Evolutionary conservation across 2,329 filamentous ascomycete genomes (phyloP), one percentile per base, ranked within the genome.

Genomic region (Fusarium sp.): DNA sequence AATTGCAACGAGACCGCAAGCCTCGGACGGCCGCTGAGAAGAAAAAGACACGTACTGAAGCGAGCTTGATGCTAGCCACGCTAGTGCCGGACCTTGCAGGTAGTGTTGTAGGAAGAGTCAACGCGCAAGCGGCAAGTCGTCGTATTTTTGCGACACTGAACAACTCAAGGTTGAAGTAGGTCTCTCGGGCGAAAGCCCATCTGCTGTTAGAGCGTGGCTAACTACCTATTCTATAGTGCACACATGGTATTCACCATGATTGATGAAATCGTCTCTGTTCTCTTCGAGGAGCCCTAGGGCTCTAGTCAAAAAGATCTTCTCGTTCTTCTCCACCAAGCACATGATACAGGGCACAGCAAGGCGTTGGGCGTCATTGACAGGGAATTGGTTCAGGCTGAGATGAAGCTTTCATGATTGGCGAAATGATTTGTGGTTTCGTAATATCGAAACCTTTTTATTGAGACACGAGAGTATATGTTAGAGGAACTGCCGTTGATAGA

Each of bases 61-160:
- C 96, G 7, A 92, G 91, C 58, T 79, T 97, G 24, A 91, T 98
- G 82, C 83, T 99, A 44, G 92, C 91, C 9, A 96, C 93, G 9
- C 83, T 99, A 45, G 83, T 99, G 19, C 95, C 95, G 3, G 95
- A 99, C 75, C 74, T 99, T 53, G 94, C 92, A 8, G 93, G 90
- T 7, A 97, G 91, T 76, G 96, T 99, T 7, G 96, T 99, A 13
- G 95, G 95, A 5, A 86, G 93, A 70, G 86, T 89, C 39, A 99
- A 99, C 79, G 95, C 96, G 13, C 91, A 96, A 74, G 90, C 90
- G 53, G 95, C 95, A 22, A 93, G 93, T 63, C 85, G 94, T 68
- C 90, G 93, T 70, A 86, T 98, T 43, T 92, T 96, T 79, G 93
- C 93, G 9, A 93, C 91, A 41, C 81, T 98, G 68, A 99, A 99